Conservation (phyloP, 345 rosid species). For the Syzygium grande region DNA sequence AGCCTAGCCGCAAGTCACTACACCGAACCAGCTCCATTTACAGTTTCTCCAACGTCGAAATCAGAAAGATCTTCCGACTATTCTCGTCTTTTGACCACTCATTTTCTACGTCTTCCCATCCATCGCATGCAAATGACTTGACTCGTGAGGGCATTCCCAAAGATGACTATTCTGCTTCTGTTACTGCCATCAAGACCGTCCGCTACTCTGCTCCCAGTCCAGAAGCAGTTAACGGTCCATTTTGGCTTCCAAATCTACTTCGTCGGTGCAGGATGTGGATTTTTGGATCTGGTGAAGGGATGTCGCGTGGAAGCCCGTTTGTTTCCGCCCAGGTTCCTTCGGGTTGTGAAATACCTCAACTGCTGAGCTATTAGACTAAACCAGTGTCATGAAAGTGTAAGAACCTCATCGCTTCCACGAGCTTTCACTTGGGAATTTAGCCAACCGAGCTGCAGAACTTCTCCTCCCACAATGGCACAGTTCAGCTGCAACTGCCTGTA, state of each 20-base stretch:
- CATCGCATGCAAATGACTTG: conserved; percentile 5
- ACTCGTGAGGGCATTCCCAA: background rate
- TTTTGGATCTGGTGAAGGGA: conserved; percentile 29
- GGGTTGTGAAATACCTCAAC: conserved; percentile 36
- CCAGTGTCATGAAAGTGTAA: background rate
- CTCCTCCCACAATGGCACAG: conserved; percentile 6
- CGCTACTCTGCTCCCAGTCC: conserved; percentile 18
- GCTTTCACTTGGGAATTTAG: background rate
- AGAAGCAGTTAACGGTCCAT: conserved; percentile 19
- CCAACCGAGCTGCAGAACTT: conserved; percentile 4
- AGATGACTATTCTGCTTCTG: background rate
- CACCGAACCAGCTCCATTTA: background rate
- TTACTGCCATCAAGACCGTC: background rate
- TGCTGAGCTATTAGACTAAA: conserved; percentile 40
- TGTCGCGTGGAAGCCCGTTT: conserved; percentile 20
- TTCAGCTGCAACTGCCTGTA: conserved; percentile 1
- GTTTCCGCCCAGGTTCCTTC: conserved; percentile 28
- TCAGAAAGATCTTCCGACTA: background rate
- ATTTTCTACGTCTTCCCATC: background rate
- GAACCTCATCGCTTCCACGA: background rate
- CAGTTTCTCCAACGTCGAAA: background rate
- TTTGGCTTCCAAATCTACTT: conserved; percentile 32
- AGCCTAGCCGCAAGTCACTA: background rate
- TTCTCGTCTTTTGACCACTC: background rate
- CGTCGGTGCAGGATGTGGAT: conserved; percentile 11